Base-by-base conservation (phyloP, 306 rosid genomes). In the Vigna angularis region DNA sequence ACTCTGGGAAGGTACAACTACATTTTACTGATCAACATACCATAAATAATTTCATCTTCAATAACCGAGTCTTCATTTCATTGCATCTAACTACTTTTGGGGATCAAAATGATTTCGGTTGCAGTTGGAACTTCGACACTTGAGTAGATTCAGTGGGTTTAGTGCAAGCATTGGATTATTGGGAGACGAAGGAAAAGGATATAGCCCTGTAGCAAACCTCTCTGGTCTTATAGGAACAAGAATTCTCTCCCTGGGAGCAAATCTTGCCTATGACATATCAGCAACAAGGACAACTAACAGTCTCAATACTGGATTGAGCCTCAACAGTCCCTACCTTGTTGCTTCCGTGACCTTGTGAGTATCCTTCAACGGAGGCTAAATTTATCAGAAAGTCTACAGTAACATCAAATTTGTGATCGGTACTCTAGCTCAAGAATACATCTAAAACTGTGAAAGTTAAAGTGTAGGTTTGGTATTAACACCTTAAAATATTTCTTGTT, bases 341-440 rank as follows among this genome's bases (percentile, higher is more conserved):
- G 77, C 77, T 57, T 7, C 77, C 44, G 17, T 57, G 56, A 73
- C 67, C 56, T 16, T 73, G 77, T 73, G 77, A 73, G 67, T 44
- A 73, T 42, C 67, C 67, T 47, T 4, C 55, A 38, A 55, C 42
- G 9, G 11, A 73, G 6, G 42, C 40, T 42, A 56, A 56, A 22
- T 56, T 40, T 56, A 24, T 34, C 5, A 56, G 50, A 62, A 62
- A 62, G 34, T 62, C 47, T 62, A 34, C 2, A 30, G 1, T 22
- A 53, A 53, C 16, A 72, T 72, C 13, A 38, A 4, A 53, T 40
- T 52, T 17, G 8, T 32, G 17, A 30, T 18, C 18, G 11, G 16
- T 6, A 40, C 5, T 17, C 15, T 1, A 5, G 58, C 63, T 50
- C 5, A 18, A 30, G 11, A 69, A 24, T 24, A 24, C 28, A 24